Conservation (phyloP, 768 basidiomycete genomes). For the Amyloporia xantha region DNA sequence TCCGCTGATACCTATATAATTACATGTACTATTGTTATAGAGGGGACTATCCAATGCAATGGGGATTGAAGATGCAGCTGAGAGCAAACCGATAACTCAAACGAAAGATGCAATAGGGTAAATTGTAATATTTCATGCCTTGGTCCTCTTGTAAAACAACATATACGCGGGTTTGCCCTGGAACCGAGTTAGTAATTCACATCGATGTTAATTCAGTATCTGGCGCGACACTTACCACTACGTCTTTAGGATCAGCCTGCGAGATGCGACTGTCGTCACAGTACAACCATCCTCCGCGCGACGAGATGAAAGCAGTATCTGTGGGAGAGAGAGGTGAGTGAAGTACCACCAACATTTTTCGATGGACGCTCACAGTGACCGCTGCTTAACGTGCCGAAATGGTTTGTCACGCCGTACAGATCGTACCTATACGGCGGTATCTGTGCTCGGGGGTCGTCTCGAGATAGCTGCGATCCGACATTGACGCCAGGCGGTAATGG, state of each 20-base stretch:
- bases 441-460: slow-evolving; percentile 74
- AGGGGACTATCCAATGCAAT: slow-evolving; percentile 13
- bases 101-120: slow-evolving; percentile 7
- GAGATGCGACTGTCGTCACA: slow-evolving; percentile 91
- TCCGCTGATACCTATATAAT: slow-evolving; percentile 23
- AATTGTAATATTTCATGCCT: slow-evolving; percentile 15
- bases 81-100: slow-evolving; percentile 19
- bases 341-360: background rate
- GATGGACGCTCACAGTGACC: slow-evolving; percentile 77
- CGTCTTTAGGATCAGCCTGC: slow-evolving; percentile 65
- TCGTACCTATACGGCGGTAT: slow-evolving; percentile 91
- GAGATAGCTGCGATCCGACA: slow-evolving; percentile 33
- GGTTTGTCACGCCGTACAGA: slow-evolving; percentile 92
- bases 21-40: slow-evolving; percentile 32
- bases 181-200: slow-evolving; percentile 17
- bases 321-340: background rate
- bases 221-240: slow-evolving; percentile 56
- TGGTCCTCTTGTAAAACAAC: slow-evolving; percentile 48
- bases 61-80: slow-evolving; percentile 14
- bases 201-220: slow-evolving; percentile 6
- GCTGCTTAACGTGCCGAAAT: slow-evolving; percentile 88
- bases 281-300: slow-evolving; percentile 83
- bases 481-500: slow-evolving; percentile 62
- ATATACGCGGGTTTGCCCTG: slow-evolving; percentile 70
- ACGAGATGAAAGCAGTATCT: slow-evolving; percentile 94